A percentile compares a stretch with the other conserved stretches of the same genome.
Evolutionary conservation across 257 asterid species (phyloP).

Genomic region (Fraxinus excelsior): DNA sequence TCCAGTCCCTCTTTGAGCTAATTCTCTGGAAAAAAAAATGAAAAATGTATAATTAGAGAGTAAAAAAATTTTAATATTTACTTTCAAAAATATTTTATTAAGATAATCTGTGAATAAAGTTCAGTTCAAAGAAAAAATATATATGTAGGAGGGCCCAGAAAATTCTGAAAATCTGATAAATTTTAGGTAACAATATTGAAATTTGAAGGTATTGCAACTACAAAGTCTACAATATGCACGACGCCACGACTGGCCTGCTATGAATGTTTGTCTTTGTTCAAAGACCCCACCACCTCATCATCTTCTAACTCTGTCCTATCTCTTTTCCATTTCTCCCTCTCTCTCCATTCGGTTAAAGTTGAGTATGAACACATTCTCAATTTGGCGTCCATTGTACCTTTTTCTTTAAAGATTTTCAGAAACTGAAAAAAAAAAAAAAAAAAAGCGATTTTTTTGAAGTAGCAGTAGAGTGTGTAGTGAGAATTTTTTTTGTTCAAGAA

Average conservation of each 20-base stretch:
- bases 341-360: background rate
- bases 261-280: constrained; percentile 37
- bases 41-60: too few species aligned
- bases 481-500: background rate
- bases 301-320: constrained; percentile 25
- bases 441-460: background rate
- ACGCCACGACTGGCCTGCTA: constrained; percentile 22
- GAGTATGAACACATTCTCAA: background rate
- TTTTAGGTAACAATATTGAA: too few species aligned
- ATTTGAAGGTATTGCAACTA: background rate
- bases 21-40: too few species aligned
- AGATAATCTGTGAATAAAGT: too few species aligned
- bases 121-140: too few species aligned
- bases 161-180: too few species aligned
- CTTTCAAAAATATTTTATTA: too few species aligned
- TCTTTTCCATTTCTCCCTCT: background rate
- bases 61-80: too few species aligned
- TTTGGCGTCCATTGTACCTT: too few species aligned
- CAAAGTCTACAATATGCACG: constrained; percentile 2
- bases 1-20: too few species aligned
- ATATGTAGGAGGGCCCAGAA: too few species aligned
- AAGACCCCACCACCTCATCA: constrained; percentile 27
- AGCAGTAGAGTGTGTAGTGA: background rate
- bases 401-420: background rate
- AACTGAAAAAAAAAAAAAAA: background rate